A percentile compares a stretch with the other conserved stretches of the same genome.
phyloP scores from a whole-genome alignment of 176 grass and related monocot species.

The Avena atlantica region DNA sequence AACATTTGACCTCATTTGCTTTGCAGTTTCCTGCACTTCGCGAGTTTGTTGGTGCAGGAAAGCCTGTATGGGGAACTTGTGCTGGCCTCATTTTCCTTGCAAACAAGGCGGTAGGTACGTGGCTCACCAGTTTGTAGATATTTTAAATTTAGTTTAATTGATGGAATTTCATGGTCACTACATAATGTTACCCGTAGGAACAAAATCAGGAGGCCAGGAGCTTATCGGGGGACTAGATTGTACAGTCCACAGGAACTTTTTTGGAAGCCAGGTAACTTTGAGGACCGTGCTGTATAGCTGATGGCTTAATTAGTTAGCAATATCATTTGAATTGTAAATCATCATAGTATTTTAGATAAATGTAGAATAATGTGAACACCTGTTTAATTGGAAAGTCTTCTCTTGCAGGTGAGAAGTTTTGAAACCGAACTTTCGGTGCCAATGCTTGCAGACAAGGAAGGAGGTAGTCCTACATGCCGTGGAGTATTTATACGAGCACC shows the following conservation, averaged over 20 bases:
- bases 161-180: not conserved
- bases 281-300: not conserved
- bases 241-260: slow-evolving; percentile 92
- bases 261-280: slow-evolving; percentile 86
- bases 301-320: not conserved
- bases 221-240: slow-evolving; percentile 94
- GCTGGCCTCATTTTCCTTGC: slow-evolving; percentile 96
- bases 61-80: slow-evolving; percentile 98
- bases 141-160: slow-evolving; percentile 4
- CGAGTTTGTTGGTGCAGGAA: slow-evolving; percentile 84
- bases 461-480: slow-evolving; percentile 69
- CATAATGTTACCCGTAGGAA: slow-evolving; percentile 50
- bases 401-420: slow-evolving; percentile 91
- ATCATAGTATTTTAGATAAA: not conserved
- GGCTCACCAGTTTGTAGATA: not conserved
- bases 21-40: slow-evolving; percentile 89
- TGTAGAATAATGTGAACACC: slow-evolving; percentile 32
- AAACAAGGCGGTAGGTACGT: slow-evolving; percentile 84
- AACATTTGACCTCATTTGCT: slow-evolving; percentile 39
- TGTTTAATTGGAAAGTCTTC: slow-evolving; percentile 46
- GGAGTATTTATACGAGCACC: slow-evolving; percentile 97
- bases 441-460: slow-evolving; percentile 80
- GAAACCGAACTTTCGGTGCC: slow-evolving; percentile 84
- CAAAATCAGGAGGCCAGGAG: slow-evolving; percentile 88
- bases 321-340: not conserved